These are phyloP conservation scores for Daldinia sp. DNA, from an alignment of 2,329 filamentous ascomycete species.

Conservation along the genomic window DNA sequence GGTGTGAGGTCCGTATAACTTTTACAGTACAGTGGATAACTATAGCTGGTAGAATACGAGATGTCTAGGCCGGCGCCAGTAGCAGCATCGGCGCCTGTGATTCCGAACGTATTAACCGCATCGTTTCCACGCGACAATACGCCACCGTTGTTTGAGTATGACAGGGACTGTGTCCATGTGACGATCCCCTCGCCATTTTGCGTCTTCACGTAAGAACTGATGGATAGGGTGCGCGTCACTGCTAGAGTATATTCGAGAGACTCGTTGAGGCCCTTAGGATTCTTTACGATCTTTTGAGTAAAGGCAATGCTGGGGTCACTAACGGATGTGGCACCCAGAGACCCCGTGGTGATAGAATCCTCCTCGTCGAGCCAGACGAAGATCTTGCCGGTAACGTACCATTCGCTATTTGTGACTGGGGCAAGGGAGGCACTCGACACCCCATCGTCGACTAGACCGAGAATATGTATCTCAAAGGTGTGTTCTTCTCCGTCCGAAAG, in stretches of 20 bases:
- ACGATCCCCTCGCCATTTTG: slow-evolving; percentile 53
- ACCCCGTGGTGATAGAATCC: slow-evolving; percentile 61
- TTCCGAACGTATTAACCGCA: slow-evolving; percentile 46
- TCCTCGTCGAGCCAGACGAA: slow-evolving; percentile 75
- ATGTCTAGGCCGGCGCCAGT: slow-evolving; percentile 41
- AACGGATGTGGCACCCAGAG: slow-evolving; percentile 44
- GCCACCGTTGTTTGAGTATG: slow-evolving; percentile 62
- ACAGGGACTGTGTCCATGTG: slow-evolving; percentile 65
- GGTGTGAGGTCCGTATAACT: slow-evolving; percentile 57
- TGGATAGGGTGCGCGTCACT: slow-evolving; percentile 62
- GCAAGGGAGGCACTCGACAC: slow-evolving; percentile 58
- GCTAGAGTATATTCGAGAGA: slow-evolving; percentile 66
- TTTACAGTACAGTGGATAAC: slow-evolving; percentile 69
- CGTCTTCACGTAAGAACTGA: slow-evolving; percentile 61
- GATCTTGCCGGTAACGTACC: slow-evolving; percentile 81
- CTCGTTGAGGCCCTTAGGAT: slow-evolving; percentile 62
- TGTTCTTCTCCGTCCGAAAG: slow-evolving; percentile 72
- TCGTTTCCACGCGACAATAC: slow-evolving; percentile 43
- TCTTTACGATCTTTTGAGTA: slow-evolving; percentile 56
- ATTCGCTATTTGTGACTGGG: slow-evolving; percentile 68
- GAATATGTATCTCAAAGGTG: slow-evolving; percentile 72
- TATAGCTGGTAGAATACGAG: slow-evolving; percentile 55
- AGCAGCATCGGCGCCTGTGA: slow-evolving; percentile 55
- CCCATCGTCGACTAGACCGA: slow-evolving; percentile 67
- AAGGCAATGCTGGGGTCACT: slow-evolving; percentile 57